Base-by-base conservation (phyloP, 148 eudicot species). In the Cornus suecica region DNA sequence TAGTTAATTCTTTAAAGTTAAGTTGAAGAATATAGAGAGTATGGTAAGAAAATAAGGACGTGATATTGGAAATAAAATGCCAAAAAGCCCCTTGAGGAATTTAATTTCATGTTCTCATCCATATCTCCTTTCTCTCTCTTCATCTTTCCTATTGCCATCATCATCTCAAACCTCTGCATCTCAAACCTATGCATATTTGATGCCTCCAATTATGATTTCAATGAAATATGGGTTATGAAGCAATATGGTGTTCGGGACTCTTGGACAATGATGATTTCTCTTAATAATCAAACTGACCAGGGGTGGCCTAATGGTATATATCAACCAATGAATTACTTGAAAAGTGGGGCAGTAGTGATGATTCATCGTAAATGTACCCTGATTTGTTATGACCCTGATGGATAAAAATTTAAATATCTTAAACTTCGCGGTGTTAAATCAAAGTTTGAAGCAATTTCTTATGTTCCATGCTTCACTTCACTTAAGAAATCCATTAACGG, bases 151-250 rank as follows among this genome's bases (percentile, higher is more conserved):
- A n/a, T n/a, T n/a, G n/a, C n/a, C n/a, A n/a, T n/a, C n/a, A n/a
- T n/a, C n/a, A n/a, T n/a, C n/a, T n/a, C n/a, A n/a, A n/a, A n/a
- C n/a, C n/a, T n/a, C n/a, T n/a, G n/a, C n/a, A n/a, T n/a, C n/a
- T n/a, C n/a, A n/a, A n/a, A n/a, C n/a, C 66, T 80, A 25, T 69
- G 66, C 8, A 14, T 74, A 45, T 63, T 64, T 70, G 60, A 62
- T 64, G 52, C 51, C 24, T 32, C 4, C 30, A 16, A 18, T 27
- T 25, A 16, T 15, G 68, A 70, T 5, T 65, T 28, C n/a, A 20
- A 64, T 34, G 65, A 74, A 64, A 22, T 80, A 3, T 80, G 78
- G 82, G 45, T 69, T 15, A 62, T 75, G 75, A 65, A 65, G 29
- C 34, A 75, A 15, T 37, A 80, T 25, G 82, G 78, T 22, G 69